Evolutionary conservation across 2,329 filamentous ascomycete species (phyloP), one percentile per base, ranked within the genome.

Genomic region (Paecilomyces formosus): DNA sequence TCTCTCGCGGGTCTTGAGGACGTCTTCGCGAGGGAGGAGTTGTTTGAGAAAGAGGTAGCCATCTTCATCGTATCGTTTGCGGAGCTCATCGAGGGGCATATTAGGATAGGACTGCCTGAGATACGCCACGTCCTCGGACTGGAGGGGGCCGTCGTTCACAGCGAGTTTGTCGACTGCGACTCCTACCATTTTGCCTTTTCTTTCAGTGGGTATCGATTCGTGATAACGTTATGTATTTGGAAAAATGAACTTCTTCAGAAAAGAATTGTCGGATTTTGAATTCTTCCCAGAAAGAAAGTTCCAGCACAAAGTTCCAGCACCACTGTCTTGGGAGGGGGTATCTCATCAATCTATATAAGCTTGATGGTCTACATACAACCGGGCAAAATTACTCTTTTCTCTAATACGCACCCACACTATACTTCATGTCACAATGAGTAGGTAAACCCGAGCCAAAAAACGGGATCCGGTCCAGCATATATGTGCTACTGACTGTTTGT

Each of bases 21-120:
- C 81, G 56, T 85, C 81, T 2, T 73, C 68, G 2, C 78, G 78
- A 0, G 82, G 82, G 1, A 85, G 69, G 0, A 85, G 66, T 0
- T 78, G 76, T 62, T 85, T 85, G 1, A 86, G 57, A 57, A 82
- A 81, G 28, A 85, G 67, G 62, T 85, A 85, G 22, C 82, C 82
- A 53, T 85, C 77, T 59, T 77, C 66, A 5, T 76, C 61, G 63
- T 77, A 81, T 30, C 78, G 76, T 3, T 66, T 64, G n/a, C 75
- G 75, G 1, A 84, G 72, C 50, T 81, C 78, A 39, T 79, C 74
- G 8, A 83, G 59, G 0, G 81, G 78, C 11, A 78, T 70, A 30
- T 70, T 66, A 1, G 76, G 75, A 7, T 73, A 70, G 0, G 81
- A 82, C 15, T 74, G 70, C 8, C 66, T 74, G 24, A 84, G 68